Evolutionary conservation across 2,329 filamentous ascomycete genomes (phyloP), one percentile per base, ranked within the genome.

Genomic region (Fusarium guadeloupense): DNA sequence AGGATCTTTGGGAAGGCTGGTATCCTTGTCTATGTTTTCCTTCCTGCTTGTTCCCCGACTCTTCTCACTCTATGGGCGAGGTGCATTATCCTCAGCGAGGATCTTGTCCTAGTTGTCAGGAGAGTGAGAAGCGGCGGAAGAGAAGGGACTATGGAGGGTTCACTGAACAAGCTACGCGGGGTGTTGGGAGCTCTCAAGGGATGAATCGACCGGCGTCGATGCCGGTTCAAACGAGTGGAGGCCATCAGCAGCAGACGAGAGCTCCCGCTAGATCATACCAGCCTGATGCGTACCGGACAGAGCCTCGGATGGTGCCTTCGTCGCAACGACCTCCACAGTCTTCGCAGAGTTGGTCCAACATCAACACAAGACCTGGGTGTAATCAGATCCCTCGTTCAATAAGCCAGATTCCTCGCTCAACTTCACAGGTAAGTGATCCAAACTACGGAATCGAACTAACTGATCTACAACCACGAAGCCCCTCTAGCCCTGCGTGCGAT

Each of bases 361-460:
- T 5, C 16, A 53, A 40, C 14, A 17, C 40, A 9, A 30, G 10
- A 16, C 13, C 35, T n/a, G 28, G 19, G 23, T 13, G n/a, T 17
- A 3, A 4, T 9, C 28, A 14, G 19, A 9, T 14, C 37, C 28
- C 21, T 34, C 40, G 13, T 5, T 19, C 38, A 20, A 16, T 41
- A 31, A 14, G n/a, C 17, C 54, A 40, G 25, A 9, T 26, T 26
- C 28, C 28, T 31, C 20, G 31, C 9, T 31, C 35, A 30, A 17
- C 13, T 25, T 14, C 28, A 12, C 46, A 59, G 46, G 46, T 59
- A 59, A 37, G 35, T 42, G 8, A n/a, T 7, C 17, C 4, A 16
- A 31, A 37, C 31, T 17, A 7, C 5, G 54, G 47, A 30, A 59
- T 38, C 14, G 21, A 59, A 21, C 40, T 59, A 23, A 59, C 40